A percentile compares a stretch with the other conserved stretches of the same genome.
These are phyloP conservation scores for Sporisorium reilianum DNA, from an alignment of 1,284 basidiomycete genomes.

Conservation along the genomic window DNA sequence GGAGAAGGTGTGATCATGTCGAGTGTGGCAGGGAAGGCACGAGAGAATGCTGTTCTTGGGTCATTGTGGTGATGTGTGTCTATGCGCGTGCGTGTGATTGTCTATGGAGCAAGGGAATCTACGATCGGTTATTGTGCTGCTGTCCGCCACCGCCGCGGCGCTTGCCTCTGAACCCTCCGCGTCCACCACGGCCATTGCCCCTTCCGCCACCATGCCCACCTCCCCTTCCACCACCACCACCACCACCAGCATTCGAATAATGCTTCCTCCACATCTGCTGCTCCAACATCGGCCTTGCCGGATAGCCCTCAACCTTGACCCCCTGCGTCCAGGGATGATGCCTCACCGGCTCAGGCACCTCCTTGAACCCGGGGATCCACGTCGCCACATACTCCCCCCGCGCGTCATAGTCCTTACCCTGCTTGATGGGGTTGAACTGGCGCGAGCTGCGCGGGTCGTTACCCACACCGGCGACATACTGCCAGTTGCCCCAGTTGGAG, in stretches of 20 bases:
- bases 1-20: background rate
- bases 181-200: constrained; percentile 66
- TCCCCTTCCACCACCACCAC: constrained; percentile 20
- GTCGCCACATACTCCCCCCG: constrained; percentile 53
- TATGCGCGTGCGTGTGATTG: background rate
- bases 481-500: constrained; percentile 60
- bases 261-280: constrained; percentile 59
- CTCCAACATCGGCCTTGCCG: constrained; percentile 51
- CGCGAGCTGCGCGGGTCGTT: constrained; percentile 60
- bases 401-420: constrained; percentile 60
- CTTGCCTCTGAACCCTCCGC: constrained; percentile 67
- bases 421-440: constrained; percentile 65
- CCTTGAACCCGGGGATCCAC: constrained; percentile 47
- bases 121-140: constrained; percentile 1
- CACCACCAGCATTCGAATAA: constrained; percentile 34
- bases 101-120: too few relatives aligned
- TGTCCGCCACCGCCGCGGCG: constrained; percentile 18
- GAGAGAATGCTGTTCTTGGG: background rate
- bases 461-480: constrained; percentile 64
- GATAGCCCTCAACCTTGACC: constrained; percentile 37
- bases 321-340: constrained; percentile 57
- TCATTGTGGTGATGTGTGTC: background rate
- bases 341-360: constrained; percentile 15
- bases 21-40: too few relatives aligned
- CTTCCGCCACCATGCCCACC: constrained; percentile 70